phyloP scores from a whole-genome alignment of 345 rosid species.

The Trapa incisa region DNA sequence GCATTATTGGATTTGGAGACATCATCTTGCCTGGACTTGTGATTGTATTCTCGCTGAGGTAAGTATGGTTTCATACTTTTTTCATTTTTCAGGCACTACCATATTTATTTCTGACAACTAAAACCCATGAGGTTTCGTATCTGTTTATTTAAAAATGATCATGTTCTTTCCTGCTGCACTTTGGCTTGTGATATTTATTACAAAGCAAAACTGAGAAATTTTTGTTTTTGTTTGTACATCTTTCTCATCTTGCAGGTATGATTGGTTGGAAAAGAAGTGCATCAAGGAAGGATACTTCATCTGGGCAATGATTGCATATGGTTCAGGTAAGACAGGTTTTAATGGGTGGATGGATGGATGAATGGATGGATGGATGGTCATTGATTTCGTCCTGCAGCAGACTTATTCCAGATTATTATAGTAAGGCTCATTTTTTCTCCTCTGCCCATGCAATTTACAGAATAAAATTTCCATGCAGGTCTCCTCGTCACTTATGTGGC shows the following conservation, averaged over 20 bases:
- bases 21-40: conserved; percentile 88
- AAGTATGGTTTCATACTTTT: too few relatives aligned
- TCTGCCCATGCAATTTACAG: background rate
- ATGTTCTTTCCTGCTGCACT: background rate
- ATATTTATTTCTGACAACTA: too few relatives aligned
- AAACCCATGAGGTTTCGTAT: background rate
- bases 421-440: background rate
- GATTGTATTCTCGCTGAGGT: conserved; percentile 87
- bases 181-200: background rate
- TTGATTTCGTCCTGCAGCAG: background rate
- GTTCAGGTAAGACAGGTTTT: conserved; percentile 45
- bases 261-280: conserved; percentile 73
- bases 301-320: conserved; percentile 91
- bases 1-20: conserved; percentile 96
- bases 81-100: too few relatives aligned
- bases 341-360: background rate
- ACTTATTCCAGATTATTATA: background rate
- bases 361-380: background rate
- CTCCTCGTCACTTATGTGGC: conserved; percentile 88
- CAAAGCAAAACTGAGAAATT: background rate
- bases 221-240: background rate
- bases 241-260: conserved; percentile 44
- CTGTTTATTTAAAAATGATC: background rate
- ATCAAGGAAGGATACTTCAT: conserved; percentile 71
- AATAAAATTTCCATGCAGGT: conserved; percentile 29